Base-by-base conservation (phyloP, 805 yeast genomes). In the Wickerhamiella musiphila region DNA sequence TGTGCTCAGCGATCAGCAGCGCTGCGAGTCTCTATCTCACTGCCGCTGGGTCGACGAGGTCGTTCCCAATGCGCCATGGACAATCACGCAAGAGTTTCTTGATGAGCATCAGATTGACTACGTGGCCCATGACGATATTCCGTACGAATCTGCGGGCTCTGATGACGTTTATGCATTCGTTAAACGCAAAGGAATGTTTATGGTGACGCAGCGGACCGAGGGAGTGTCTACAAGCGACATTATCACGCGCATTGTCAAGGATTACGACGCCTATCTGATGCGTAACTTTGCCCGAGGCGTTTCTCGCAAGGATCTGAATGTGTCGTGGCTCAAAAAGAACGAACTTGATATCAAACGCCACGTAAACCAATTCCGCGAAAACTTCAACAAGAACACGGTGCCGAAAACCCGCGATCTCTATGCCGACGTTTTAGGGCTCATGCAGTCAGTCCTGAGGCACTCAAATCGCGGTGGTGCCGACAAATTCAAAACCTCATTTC, bases 31-130 rank as follows among this genome's bases (percentile, higher is more conserved):
- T n/a, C 60, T 90, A 38, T 67, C 68, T 38, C 98, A 90, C 56
- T 90, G 98, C 55, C 72, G 64, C 46, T 90, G 98, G 98, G 98
- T 90, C 16, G 96, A 90, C 53, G 96, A 90, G 53, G 96, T 90
- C 18, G 65, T 90, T 34, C 83, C 86, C 18, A 63, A 79, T 52
- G 94, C 95, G 2, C 98, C 98, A 10, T 90, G 98, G 98, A 69
- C 78, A 44, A 83, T 90, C 18, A 77, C 83, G 2, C 70, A 82
- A 34, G 82, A 76, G 28, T 90, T 90, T 46, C 56, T 90, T 42
- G 60, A 60, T 29, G 56, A 76, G 44, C 94, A 90, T 56, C 61
- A 72, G 34, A 82, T 90, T 43, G 98, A 90, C 54, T 90, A 82
- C 48, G 94, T 86, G 38, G 98, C 98, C 2, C 98, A 90, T 55